These are phyloP conservation scores for Eucalyptus grandis DNA, from an alignment of 345 rosid species.

Conservation along the genomic window DNA sequence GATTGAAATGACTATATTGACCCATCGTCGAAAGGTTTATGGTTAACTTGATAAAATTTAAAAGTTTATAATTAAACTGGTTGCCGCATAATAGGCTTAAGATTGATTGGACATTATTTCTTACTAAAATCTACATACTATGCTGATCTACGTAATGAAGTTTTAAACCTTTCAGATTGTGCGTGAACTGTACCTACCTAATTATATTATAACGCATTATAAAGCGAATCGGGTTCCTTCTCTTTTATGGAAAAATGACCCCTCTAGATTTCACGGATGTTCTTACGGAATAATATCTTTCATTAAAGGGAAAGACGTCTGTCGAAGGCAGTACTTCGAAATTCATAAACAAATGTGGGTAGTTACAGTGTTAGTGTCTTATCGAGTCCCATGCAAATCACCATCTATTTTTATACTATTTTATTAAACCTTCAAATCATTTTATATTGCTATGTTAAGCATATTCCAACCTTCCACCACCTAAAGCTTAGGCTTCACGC, in stretches of 20 bases:
- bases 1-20: accelerated
- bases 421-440: background rate
- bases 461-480: background rate
- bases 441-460: background rate
- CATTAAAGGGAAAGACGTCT: background rate
- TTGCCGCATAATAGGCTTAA: accelerated
- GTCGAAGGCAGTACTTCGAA: background rate
- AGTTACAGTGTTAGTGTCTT: background rate
- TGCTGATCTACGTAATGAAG: background rate
- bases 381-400: background rate
- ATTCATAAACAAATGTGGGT: background rate
- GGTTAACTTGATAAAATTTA: no score
- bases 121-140: background rate
- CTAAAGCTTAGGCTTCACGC: background rate
- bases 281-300: background rate
- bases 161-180: background rate
- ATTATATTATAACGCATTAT: background rate
- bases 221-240: background rate
- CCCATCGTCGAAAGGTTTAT: accelerated
- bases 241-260: background rate
- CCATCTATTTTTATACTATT: background rate
- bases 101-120: no score
- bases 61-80: no score
- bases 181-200: no score
- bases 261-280: background rate